Base-by-base conservation (phyloP, 768 basidiomycete genomes). In the Kwoniella europaea region DNA sequence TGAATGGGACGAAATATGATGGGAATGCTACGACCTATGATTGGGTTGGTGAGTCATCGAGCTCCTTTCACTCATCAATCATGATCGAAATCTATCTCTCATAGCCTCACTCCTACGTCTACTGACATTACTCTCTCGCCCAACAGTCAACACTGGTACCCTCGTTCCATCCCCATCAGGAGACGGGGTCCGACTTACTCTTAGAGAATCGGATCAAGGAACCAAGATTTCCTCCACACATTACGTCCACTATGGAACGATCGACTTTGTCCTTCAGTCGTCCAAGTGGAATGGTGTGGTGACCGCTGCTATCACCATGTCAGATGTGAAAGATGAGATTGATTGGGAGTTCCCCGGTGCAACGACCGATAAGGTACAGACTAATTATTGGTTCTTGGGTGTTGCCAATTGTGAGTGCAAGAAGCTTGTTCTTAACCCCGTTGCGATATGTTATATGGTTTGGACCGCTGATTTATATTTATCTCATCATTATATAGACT, bases 281-380 rank as follows among this genome's bases (percentile, higher is more conserved):
- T 89, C 91, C 53, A 88, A 88, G 67, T 92, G 91, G 91, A 86
- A 81, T 18, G 92, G 92, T 43, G 89, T 94, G 7, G 90, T 95
- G 64, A 90, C 90, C 0, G 92, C 93, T 62, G 73, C 81, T 15
- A 82, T 82, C 64, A 91, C 90, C 5, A 93, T 93, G 92, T 85
- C 84, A 18, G 88, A 90, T 73, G 86, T 92, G 76, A 92, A 91
- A 65, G 78, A 79, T 61, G 78, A 79, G 71, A 79, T 79, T 22
- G 78, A 79, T 53, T 77, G 76, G 78, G 74, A 80, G 60, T 82
- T 72, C 65, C 73, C 80, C 29, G 82, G 83, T 2, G 85, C 85
- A 57, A 77, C 83, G 20, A 90, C 88, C 2, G 88, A 87, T 1
- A 78, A 89, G 65, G 92, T 86, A 10, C 93, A 95, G 84, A 90